Conservation (phyloP, 140 eudicot genomes). For the Bidens hawaiensis region DNA sequence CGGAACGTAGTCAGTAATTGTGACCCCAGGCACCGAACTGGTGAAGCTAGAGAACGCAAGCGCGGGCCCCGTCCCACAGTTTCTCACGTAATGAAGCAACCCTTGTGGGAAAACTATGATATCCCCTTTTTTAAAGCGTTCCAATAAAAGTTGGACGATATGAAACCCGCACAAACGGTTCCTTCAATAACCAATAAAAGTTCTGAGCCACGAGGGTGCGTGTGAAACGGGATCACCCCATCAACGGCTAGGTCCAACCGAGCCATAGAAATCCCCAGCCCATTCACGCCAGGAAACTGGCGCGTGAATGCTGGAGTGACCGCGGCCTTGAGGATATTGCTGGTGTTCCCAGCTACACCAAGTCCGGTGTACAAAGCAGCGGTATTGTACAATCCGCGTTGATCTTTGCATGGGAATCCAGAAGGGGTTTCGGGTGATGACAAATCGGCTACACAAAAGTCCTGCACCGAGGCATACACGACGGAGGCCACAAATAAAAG, state of each 20-base stretch:
- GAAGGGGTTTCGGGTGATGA: conserved; percentile 44
- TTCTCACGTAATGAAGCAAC: conserved; percentile 75
- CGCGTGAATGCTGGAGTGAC: conserved; percentile 80
- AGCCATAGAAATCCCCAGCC: conserved; percentile 70
- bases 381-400: conserved; percentile 42
- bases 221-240: conserved; percentile 92
- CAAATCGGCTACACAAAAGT: conserved; percentile 86
- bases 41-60: conserved; percentile 65
- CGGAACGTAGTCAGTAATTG: conserved; percentile 66
- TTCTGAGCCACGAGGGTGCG: conserved; percentile 87
- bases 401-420: conserved; percentile 87
- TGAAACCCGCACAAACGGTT: conserved; percentile 68
- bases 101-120: conserved; percentile 93
- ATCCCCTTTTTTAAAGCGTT: conserved; percentile 63
- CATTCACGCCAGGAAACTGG: conserved; percentile 71
- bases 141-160: conserved; percentile 52
- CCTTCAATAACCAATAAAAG: conserved; percentile 63
- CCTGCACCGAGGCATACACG: conserved; percentile 53
- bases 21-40: conserved; percentile 75
- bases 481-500: conserved; percentile 45
- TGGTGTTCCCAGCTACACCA: conserved; percentile 61
- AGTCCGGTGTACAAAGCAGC: conserved; percentile 65
- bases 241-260: conserved; percentile 68
- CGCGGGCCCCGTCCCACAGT: conserved; percentile 46
- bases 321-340: conserved; percentile 67